Evolutionary conservation across 106 monocot species (phyloP).

Genomic region (Acorus gramineus): DNA sequence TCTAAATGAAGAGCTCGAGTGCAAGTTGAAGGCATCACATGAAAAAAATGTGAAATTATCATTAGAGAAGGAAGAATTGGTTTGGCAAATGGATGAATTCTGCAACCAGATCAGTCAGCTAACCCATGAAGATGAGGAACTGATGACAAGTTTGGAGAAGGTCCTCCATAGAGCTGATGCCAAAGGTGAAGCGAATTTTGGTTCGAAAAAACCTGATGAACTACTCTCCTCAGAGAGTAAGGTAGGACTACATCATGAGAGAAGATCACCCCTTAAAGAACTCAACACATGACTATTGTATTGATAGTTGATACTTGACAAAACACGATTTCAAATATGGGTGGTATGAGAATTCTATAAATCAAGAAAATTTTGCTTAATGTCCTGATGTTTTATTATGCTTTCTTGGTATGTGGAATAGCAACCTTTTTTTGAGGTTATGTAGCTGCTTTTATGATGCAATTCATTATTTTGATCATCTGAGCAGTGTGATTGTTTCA

Average conservation of each 20-base stretch:
- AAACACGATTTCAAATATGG: too few species aligned
- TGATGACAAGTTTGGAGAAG: slow-evolving; percentile 18
- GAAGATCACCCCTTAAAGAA: slow-evolving; percentile 55
- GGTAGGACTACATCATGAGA: slow-evolving; percentile 11
- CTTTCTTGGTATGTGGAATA: too few species aligned
- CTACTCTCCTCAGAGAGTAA: slow-evolving; percentile 11
- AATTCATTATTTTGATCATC: too few species aligned
- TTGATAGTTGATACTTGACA: too few species aligned
- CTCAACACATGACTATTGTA: slow-evolving; percentile 10
- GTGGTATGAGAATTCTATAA: too few species aligned
- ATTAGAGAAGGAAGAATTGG: slow-evolving; percentile 21
- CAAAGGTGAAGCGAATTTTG: slow-evolving; percentile 4
- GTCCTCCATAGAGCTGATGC: slow-evolving; percentile 20
- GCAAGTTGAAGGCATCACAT: slow-evolving; percentile 14
- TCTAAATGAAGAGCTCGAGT: slow-evolving; percentile 11
- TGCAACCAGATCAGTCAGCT: slow-evolving; percentile 16
- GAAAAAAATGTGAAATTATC: slow-evolving; percentile 8
- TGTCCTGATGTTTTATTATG: too few species aligned
- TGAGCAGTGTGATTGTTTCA: too few species aligned
- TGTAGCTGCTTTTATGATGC: too few species aligned
- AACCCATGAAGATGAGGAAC: slow-evolving; percentile 21
- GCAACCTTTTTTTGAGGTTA: too few species aligned
- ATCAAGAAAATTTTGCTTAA: too few species aligned
- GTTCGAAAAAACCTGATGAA: slow-evolving; percentile 10
- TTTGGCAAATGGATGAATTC: slow-evolving; percentile 20